A percentile compares a stretch with the other conserved stretches of the same genome.
Conservation (phyloP, 2,329 filamentous ascomycete species). For the Colletotrichum tanaceti region DNA sequence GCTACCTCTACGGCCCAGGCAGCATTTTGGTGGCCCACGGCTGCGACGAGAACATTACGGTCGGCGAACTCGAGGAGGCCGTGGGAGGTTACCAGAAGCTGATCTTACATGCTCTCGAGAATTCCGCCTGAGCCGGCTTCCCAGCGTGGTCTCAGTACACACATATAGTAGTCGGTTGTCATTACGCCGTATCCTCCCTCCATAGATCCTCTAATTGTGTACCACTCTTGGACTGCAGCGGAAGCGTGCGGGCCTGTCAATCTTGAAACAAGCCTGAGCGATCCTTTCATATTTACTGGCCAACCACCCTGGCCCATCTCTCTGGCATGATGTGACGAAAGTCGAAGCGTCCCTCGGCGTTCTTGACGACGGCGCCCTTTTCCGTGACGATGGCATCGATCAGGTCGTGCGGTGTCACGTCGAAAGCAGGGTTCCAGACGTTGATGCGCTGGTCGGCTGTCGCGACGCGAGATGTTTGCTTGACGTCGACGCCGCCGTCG, state of each 20-base stretch:
- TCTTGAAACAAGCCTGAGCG: background rate
- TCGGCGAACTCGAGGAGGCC: conserved; percentile 79
- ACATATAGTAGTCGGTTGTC: background rate
- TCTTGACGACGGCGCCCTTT: conserved; percentile 86
- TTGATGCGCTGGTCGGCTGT: conserved; percentile 82
- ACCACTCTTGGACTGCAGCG: background rate
- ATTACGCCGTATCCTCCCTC: background rate
- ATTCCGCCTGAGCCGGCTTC: conserved; percentile 5
- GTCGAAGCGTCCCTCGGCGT: conserved; percentile 75
- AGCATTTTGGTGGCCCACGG: conserved; percentile 90
- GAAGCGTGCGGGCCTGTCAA: background rate
- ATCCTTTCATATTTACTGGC: conserved; percentile 1
- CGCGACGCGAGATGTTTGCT: conserved; percentile 76
- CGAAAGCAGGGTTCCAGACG: conserved; percentile 98
- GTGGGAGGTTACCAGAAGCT: conserved; percentile 83
- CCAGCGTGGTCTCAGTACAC: background rate
- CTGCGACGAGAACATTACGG: conserved; percentile 81
- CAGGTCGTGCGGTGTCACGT: conserved; percentile 87
- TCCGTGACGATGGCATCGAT: conserved; percentile 97
- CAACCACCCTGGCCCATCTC: conserved; percentile 58
- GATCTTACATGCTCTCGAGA: conserved; percentile 65
- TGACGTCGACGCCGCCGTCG: conserved; percentile 72
- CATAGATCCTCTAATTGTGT: conserved; percentile 3
- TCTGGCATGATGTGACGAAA: conserved; percentile 68
- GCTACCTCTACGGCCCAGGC: conserved; percentile 75